These are phyloP conservation scores for Daldinia sp. DNA, from an alignment of 2,329 filamentous ascomycete species.

Conservation along the genomic window DNA sequence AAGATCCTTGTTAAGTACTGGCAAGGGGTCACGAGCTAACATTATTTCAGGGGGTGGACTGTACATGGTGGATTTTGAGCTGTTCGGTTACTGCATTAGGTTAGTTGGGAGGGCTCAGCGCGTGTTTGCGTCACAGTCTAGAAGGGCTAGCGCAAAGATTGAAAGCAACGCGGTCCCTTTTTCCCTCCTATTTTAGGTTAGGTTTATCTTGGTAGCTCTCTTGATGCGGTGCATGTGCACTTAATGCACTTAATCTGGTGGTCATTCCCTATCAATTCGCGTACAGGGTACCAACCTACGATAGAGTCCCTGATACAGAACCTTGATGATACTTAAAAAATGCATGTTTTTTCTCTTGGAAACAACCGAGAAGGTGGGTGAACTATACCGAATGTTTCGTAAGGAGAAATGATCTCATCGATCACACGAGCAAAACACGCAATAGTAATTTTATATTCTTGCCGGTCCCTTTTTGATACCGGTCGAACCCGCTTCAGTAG, in stretches of 20 bases:
- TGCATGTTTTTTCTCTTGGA: not conserved
- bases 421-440: constrained; percentile 22
- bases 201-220: not conserved
- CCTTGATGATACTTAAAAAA: not conserved
- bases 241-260: not conserved
- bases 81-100: constrained; percentile 13
- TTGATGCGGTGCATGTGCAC: not conserved
- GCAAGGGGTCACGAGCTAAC: too few species aligned
- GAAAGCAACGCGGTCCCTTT: not conserved
- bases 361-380: not conserved
- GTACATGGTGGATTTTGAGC: constrained; percentile 1
- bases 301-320: not conserved
- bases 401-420: constrained; percentile 16
- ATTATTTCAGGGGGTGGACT: too few species aligned
- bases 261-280: too few species aligned
- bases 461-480: not conserved
- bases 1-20: too few species aligned
- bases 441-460: constrained; percentile 13
- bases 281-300: not conserved
- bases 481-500: not conserved
- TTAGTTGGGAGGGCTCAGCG: constrained; percentile 8
- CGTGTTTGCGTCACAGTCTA: constrained; percentile 17
- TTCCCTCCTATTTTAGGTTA: not conserved
- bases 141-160: not conserved
- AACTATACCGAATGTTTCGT: constrained; percentile 2